Evolutionary conservation across 2,329 filamentous ascomycete genomes (phyloP), one percentile per base, ranked within the genome.

Genomic region (Coleophoma crateriformis): DNA sequence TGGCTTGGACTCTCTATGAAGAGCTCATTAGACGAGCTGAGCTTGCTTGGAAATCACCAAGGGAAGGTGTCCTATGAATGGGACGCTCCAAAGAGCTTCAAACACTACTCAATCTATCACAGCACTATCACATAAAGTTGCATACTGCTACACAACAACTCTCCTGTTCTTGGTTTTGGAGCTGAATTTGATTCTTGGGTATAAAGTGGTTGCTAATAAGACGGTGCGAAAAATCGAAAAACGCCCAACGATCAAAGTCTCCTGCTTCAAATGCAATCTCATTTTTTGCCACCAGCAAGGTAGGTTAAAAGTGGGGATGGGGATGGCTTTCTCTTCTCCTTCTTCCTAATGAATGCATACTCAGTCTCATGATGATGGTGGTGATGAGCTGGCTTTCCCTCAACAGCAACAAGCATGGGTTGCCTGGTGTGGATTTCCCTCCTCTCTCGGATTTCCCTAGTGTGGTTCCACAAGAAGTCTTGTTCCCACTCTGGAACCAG

Each of bases 1-100:
- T 97, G 58, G 92, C 92, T 7, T 99, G 94, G 94, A 97, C 92
- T 10, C 77, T 96, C 38, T 99, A 99, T 64, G 94, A 99, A 71
- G 92, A 96, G 68, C 69, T 96, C 60, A 86, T 97, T 54, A 75
- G 91, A 52, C 78, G 87, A 59, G 87, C 86, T 1, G 82, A 64
- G 46, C 42, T 50, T 45, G 58, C 44, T 34, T 58, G 54, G 57
- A 45, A 49, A 7, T 46, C 41, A 40, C 45, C 45, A 17, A 32
- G 19, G 4, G 46, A 55, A 20, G 35, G 50, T 37, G 49, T 48
- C 19, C 52, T 56, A 52, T 58, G 60, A 55, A 17, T 27, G 8
- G 27, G 27, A 27, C 5, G 5, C 27, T 50, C 42, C 46, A 43
- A 41, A 50, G 43, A 45, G 43, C 48, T 22, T 37, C 47, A 45